Base-by-base conservation (phyloP, 2,329 filamentous ascomycete species). In the Penicillium griseofulvum region DNA sequence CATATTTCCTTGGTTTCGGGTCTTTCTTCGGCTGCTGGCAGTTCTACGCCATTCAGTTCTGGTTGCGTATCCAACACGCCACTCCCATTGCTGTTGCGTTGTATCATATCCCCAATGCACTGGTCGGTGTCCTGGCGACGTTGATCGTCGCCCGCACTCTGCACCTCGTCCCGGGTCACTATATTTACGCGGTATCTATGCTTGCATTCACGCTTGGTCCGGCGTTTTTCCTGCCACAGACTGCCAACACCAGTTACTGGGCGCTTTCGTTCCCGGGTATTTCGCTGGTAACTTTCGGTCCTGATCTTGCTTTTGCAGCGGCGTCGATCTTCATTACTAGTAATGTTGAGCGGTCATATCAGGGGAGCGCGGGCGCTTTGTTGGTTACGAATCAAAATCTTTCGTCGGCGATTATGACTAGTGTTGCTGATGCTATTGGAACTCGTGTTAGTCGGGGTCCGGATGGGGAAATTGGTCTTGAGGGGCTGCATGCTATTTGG, bases 281-380 rank as follows among this genome's bases (percentile, higher is more conserved):
- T 1, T 72, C 71, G 1, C 64, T 80, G 0, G 76, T 76, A 0
- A 79, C 77, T 0, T 79, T 80, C 43, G 78, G 78, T 0, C 78
- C 78, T 0, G 78, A 80, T 44, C 65, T 80, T 49, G 74, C 74
- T 28, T 80, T 80, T 55, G 77, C 77, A 0, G 77, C 78, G 0
- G 77, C 77, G 0, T 75, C 74, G n/a, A 79, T 80, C 42, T 79
- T 79, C 64, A 78, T 80, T 55, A 80, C 77, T 0, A 75, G 71
- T 11, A 78, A 72, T 46, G 77, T 80, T 5, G 72, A 75, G 1
- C 61, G 76, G n/a, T 76, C 72, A 1, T 79, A 79, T 50, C 78
- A 80, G 55, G 77, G 76, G 4, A 73, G 72, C 11, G 78, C 77
- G 0, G 77, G 76, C 0, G 78, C 76, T 51, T 55, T 80, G 55